phyloP scores from a whole-genome alignment of 306 rosid species.

The Acacia acuminata region DNA sequence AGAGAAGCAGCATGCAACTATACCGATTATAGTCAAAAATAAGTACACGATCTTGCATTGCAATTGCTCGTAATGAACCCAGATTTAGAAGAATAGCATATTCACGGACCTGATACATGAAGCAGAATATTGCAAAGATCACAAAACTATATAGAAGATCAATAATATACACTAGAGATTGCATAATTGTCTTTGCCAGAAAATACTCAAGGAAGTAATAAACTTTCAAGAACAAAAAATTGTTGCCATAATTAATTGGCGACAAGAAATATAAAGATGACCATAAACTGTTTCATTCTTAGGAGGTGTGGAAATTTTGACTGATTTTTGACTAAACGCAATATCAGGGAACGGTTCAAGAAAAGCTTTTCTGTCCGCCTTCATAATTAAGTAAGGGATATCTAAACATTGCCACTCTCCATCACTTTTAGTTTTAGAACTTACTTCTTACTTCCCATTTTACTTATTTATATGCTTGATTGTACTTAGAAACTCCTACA shows the following conservation, averaged over 20 bases:
- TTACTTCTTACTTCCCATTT: slow-evolving; percentile 14
- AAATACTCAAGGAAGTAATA: slow-evolving; percentile 8
- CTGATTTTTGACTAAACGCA: slow-evolving; percentile 2
- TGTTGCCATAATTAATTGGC: not conserved
- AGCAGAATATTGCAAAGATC: slow-evolving; percentile 29
- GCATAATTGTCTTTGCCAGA: slow-evolving; percentile 15
- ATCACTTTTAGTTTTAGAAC: slow-evolving; percentile 2
- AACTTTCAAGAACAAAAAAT: slow-evolving; percentile 13
- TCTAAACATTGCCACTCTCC: not conserved
- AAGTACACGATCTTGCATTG: slow-evolving; percentile 85
- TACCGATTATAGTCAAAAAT: slow-evolving; percentile 89
- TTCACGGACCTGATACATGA: slow-evolving; percentile 82
- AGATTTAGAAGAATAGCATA: slow-evolving; percentile 86
- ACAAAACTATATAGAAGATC: slow-evolving; percentile 7
- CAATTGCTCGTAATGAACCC: slow-evolving; percentile 94
- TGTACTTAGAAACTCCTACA: slow-evolving; percentile 2
- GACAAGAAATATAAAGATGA: not conserved
- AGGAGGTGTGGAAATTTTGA: not conserved
- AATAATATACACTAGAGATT: not conserved
- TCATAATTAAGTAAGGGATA: not conserved
- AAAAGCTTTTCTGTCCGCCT: slow-evolving; percentile 1
- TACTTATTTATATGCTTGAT: not conserved
- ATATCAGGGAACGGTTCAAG: slow-evolving; percentile 3
- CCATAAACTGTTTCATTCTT: not conserved
- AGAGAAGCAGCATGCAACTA: slow-evolving; percentile 27